Evolutionary conservation across 495 filamentous ascomycete genomes (phyloP).

Genomic region (Clavariopsis aquatica): DNA sequence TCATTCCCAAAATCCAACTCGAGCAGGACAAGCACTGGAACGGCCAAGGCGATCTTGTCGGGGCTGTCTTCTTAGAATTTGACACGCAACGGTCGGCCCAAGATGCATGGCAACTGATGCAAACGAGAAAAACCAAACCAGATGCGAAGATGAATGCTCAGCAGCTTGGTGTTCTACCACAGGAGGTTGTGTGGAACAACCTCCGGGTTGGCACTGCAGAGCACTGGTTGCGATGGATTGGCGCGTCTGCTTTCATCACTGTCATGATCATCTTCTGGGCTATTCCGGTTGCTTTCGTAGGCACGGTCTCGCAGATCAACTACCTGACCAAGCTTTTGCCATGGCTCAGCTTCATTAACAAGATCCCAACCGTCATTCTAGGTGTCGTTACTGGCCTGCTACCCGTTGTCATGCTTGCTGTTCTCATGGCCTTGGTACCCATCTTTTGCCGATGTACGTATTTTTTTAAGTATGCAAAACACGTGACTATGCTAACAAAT

Average conservation of each 20-base stretch:
- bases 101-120: conserved; percentile 77
- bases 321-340: conserved; percentile 60
- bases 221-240: conserved; percentile 61
- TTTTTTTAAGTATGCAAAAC: neutral
- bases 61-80: conserved; percentile 89
- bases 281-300: conserved; percentile 85
- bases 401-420: conserved; percentile 73
- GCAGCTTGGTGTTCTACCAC: conserved; percentile 81
- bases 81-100: conserved; percentile 79
- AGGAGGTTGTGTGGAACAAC: conserved; percentile 87
- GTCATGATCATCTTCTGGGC: conserved; percentile 94
- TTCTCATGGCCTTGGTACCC: conserved; percentile 88
- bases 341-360: conserved; percentile 71
- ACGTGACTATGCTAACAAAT: conserved; percentile 17
- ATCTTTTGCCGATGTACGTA: conserved; percentile 74
- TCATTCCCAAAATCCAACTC: conserved; percentile 77
- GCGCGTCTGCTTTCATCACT: conserved; percentile 67
- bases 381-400: conserved; percentile 86
- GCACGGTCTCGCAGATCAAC: conserved; percentile 81
- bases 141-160: conserved; percentile 75
- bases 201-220: conserved; percentile 58
- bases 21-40: conserved; percentile 72
- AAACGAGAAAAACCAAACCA: conserved; percentile 81
- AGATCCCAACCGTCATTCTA: conserved; percentile 68
- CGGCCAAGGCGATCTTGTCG: conserved; percentile 66